Evolutionary conservation across 495 filamentous ascomycete species (phyloP).

Genomic region (Lentithecium fluviatile): DNA sequence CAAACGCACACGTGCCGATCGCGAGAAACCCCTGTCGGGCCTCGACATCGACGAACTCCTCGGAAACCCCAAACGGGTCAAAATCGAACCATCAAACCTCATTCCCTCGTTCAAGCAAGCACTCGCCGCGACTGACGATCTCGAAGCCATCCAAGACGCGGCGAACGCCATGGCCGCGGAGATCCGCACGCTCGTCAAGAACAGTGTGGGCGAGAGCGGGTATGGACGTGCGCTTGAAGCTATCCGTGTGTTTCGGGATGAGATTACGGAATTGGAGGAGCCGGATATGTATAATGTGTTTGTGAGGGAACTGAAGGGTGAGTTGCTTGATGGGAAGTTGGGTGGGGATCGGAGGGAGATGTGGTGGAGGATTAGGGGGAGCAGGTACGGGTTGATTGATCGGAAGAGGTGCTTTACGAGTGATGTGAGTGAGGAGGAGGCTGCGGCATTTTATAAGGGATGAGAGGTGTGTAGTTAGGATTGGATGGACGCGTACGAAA

Average conservation of each 20-base stretch:
- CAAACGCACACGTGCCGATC: conserved; percentile 65
- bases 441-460: conserved; percentile 46
- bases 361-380: conserved; percentile 71
- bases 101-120: conserved; percentile 91
- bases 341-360: conserved; percentile 79
- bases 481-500: no score
- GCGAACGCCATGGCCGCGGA: conserved; percentile 72
- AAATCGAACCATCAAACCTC: conserved; percentile 74
- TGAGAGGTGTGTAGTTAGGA: conserved; percentile 4
- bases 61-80: conserved; percentile 52
- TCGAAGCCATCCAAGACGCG: conserved; percentile 63
- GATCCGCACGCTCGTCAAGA: conserved; percentile 63
- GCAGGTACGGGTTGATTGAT: conserved; percentile 72
- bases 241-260: conserved; percentile 73
- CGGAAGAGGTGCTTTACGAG: conserved; percentile 58
- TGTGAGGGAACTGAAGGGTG: conserved; percentile 66
- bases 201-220: conserved; percentile 70
- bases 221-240: conserved; percentile 77
- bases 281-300: conserved; percentile 76
- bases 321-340: conserved; percentile 67
- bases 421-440: conserved; percentile 65
- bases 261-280: conserved; percentile 72
- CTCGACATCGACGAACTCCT: conserved; percentile 83
- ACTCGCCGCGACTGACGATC: conserved; percentile 60
- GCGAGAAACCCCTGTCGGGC: conserved; percentile 83